Conservation (phyloP, 768 basidiomycete species). For the Trametes sanguinea region DNA sequence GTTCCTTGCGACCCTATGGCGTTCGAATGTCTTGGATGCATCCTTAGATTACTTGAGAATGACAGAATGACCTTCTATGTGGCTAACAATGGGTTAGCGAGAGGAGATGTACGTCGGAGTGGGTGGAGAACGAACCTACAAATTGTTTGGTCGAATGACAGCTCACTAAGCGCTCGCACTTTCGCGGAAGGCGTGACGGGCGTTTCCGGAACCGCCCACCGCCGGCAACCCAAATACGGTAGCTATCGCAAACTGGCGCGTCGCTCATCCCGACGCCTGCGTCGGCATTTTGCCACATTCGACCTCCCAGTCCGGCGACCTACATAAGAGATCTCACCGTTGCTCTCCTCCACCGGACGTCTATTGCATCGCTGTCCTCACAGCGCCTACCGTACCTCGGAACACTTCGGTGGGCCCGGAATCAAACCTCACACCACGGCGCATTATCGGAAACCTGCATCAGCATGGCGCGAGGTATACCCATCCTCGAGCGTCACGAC, state of each 20-base stretch:
- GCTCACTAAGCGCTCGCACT: not conserved
- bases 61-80: not conserved
- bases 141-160: not conserved
- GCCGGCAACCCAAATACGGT: not conserved
- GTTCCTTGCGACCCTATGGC: not conserved
- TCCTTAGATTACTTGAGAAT: not conserved
- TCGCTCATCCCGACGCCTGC: constrained; percentile 1
- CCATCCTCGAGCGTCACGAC: constrained; percentile 8
- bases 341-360: too few relatives aligned
- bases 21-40: not conserved
- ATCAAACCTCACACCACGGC: not conserved
- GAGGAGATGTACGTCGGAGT: constrained; percentile 3
- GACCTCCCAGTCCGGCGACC: not conserved
- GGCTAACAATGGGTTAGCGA: not conserved
- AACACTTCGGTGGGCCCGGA: not conserved
- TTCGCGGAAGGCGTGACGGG: not conserved
- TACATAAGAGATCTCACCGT: not conserved
- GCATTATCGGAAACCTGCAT: constrained; percentile 4
- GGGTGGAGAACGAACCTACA: not conserved
- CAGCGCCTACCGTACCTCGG: not conserved
- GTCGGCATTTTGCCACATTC: not conserved
- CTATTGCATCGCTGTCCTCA: too few relatives aligned
- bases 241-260: constrained; percentile 8
- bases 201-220: constrained; percentile 1
- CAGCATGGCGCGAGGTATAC: constrained; percentile 6